These are phyloP conservation scores for Talaromyces piceae DNA, from an alignment of 2,329 filamentous ascomycete genomes.

Conservation along the genomic window DNA sequence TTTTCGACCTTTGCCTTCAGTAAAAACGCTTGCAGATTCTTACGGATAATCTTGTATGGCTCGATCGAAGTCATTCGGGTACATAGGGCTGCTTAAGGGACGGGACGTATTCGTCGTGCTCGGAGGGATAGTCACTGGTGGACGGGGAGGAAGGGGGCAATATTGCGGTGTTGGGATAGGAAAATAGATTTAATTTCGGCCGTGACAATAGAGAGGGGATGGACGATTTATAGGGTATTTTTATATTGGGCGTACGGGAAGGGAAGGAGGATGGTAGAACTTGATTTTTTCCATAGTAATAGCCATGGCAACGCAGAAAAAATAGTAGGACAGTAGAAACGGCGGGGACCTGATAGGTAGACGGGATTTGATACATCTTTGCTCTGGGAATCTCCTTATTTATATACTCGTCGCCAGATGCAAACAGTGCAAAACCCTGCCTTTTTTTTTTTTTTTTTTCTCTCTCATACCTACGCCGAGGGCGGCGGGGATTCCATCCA, in stretches of 20 bases:
- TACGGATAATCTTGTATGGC: neutral
- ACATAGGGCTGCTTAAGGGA: neutral
- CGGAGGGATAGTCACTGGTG: neutral
- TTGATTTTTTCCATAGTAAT: neutral
- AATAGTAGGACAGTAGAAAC: neutral
- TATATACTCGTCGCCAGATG: neutral
- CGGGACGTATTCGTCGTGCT: neutral
- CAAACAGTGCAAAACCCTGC: neutral
- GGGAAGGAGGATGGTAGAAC: neutral
- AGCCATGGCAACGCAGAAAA: neutral
- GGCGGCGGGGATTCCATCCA: neutral
- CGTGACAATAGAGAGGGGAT: neutral
- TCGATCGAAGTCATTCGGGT: neutral
- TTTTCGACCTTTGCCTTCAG: neutral
- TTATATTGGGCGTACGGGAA: neutral
- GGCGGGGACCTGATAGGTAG: neutral
- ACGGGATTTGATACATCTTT: neutral
- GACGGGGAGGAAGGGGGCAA: neutral
- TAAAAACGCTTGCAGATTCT: neutral
- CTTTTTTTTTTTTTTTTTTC: neutral
- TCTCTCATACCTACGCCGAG: neutral
- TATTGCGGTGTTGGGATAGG: neutral
- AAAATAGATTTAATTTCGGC: neutral
- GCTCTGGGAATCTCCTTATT: neutral
- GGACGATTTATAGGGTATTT: neutral